phyloP scores from a whole-genome alignment of 305 asterid species.

The Striga hermonthica region DNA sequence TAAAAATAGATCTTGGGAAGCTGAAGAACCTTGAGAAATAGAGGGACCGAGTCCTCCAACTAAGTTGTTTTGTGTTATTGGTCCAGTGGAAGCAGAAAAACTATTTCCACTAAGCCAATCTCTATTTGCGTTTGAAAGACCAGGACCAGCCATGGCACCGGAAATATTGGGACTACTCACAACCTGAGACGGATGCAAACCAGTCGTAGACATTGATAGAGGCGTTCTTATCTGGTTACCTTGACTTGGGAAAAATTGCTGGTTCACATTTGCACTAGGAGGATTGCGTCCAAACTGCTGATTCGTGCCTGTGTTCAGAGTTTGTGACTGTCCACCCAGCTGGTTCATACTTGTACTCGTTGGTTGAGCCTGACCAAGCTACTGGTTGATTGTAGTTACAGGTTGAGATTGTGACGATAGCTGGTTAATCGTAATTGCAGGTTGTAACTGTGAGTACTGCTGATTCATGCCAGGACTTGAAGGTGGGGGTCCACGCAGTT shows the following conservation, averaged over 20 bases:
- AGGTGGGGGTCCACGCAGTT: slow-evolving; percentile 48
- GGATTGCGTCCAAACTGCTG: slow-evolving; percentile 46
- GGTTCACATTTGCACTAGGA: slow-evolving; percentile 51
- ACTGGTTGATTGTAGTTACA: slow-evolving; percentile 38
- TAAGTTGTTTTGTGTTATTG: slow-evolving; percentile 42
- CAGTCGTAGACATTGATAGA: slow-evolving; percentile 43
- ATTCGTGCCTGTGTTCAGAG: slow-evolving; percentile 42
- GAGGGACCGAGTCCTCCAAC: slow-evolving; percentile 54
- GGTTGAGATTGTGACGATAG: slow-evolving; percentile 50
- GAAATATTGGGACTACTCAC: slow-evolving; percentile 45
- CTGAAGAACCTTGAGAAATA: slow-evolving; percentile 40
- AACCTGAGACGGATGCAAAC: slow-evolving; percentile 51
- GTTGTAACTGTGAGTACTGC: slow-evolving; percentile 45
- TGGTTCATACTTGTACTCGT: slow-evolving; percentile 29
- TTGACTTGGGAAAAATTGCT: slow-evolving; percentile 57
- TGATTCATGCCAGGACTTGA: slow-evolving; percentile 50
- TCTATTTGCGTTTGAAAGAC: slow-evolving; percentile 47
- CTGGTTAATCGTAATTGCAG: slow-evolving; percentile 56
- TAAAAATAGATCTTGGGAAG: slow-evolving; percentile 47
- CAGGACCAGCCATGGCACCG: slow-evolving; percentile 42
- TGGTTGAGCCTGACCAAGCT: slow-evolving; percentile 40
- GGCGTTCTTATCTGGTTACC: slow-evolving; percentile 55
- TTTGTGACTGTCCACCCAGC: too few relatives aligned
- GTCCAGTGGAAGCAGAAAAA: slow-evolving; percentile 45
- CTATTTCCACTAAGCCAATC: slow-evolving; percentile 51